Evolutionary conservation across 116 monocot genomes (phyloP).

Genomic region (Iris pallida): DNA sequence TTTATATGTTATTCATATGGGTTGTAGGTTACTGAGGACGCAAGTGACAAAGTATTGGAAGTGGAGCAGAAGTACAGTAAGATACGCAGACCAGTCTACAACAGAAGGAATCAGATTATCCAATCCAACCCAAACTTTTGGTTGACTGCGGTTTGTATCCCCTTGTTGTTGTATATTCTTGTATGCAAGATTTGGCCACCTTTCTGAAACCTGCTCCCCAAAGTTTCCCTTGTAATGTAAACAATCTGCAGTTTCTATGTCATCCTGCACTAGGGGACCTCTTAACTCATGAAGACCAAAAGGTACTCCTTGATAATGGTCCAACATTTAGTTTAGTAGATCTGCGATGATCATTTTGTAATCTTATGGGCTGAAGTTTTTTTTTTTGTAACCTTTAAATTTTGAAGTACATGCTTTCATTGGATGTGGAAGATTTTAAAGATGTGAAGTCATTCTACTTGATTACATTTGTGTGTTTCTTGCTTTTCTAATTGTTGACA

Average conservation of each 20-base stretch:
- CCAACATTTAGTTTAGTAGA: not conserved
- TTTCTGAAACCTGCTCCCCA: slow-evolving; percentile 1
- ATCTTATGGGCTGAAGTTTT: not conserved
- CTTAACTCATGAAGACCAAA: slow-evolving; percentile 69
- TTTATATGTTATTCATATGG: not conserved
- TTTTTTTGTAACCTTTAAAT: slow-evolving; percentile 13
- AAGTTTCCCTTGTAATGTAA: slow-evolving; percentile 1
- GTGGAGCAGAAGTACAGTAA: slow-evolving; percentile 87
- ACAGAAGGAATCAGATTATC: slow-evolving; percentile 57
- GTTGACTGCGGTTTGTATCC: slow-evolving; percentile 67
- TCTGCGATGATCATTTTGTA: not conserved
- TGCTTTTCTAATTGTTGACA: not conserved
- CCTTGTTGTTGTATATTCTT: not conserved
- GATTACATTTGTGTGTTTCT: slow-evolving; percentile 61
- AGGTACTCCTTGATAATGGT: slow-evolving; percentile 28
- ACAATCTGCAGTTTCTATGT: slow-evolving; percentile 56
- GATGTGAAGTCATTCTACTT: slow-evolving; percentile 69
- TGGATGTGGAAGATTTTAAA: slow-evolving; percentile 70
- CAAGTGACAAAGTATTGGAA: slow-evolving; percentile 84
- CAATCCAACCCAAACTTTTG: slow-evolving; percentile 77
- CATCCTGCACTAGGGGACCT: slow-evolving; percentile 80
- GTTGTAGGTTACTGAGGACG: slow-evolving; percentile 74
- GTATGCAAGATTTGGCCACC: not conserved
- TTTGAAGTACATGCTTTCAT: slow-evolving; percentile 39
- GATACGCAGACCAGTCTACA: slow-evolving; percentile 73